Evolutionary conservation across 768 basidiomycete genomes (phyloP), one percentile per base, ranked within the genome.

Genomic region (Trametes punicea): DNA sequence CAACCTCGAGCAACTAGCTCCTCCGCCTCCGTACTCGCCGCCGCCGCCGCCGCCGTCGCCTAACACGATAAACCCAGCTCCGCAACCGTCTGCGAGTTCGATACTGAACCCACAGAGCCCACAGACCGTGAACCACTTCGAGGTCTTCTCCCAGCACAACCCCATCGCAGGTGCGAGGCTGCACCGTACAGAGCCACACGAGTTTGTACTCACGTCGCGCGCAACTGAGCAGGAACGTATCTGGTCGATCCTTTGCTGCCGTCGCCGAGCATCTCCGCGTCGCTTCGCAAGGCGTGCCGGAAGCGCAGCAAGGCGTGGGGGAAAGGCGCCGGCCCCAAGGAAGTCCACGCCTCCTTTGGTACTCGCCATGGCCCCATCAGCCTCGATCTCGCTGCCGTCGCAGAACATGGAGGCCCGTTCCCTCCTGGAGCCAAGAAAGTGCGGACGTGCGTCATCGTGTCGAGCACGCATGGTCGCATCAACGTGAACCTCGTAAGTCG

Each of bases 61-160:
- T 16, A 33, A 21, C 2, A 26, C 45, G 6, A 40, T 23, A 2
- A 10, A 48, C 2, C 34, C 13, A 3, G 34, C 36, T n/a, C 26
- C 41, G 6, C 29, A 30, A n/a, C 31, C 18, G 3, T 2, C 42
- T 1, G 3, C 42, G 0, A 46, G 42, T 33, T 62, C 62, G 4
- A 44, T 63, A 10, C 62, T 65, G 45, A 56, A 56, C 30, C 60
- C 67, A 3, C 47, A 55, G n/a, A 56, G 45, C 15, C 46, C 61
- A 21, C 67, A 69, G 50, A 63, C 61, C 16, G 65, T 67, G 29
- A 69, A 69, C 44, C 55, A 60, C 53, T 54, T 69, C 13, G 62
- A 62, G 40, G 48, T 69, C 7, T 63, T 62, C 49, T 65, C 65
- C 0, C 63, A 60, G 25, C 64, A 67, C 40, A 60, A 62, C 50